These are phyloP conservation scores for Ligustrum vulgare DNA, from an alignment of 257 asterid genomes.

Conservation along the genomic window DNA sequence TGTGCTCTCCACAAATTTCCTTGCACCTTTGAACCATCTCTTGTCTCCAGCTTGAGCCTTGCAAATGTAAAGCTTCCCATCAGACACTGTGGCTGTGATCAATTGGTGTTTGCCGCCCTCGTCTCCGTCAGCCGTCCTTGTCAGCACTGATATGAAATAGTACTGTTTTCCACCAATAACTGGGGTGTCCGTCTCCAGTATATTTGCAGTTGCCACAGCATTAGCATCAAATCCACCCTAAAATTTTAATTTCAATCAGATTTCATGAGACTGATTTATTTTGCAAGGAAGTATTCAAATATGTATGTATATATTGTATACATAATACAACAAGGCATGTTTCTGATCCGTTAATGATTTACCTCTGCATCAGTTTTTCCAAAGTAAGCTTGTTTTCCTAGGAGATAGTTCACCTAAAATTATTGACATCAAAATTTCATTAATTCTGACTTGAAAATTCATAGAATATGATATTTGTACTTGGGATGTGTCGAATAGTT, in stretches of 20 bases:
- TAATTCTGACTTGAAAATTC: not conserved
- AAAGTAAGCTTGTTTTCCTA: constrained; percentile 76
- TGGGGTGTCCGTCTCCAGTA: constrained; percentile 43
- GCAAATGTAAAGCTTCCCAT: constrained; percentile 55
- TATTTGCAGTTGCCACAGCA: constrained; percentile 50
- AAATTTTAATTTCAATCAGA: not conserved
- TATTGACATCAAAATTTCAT: not conserved
- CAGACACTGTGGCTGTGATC: constrained; percentile 40
- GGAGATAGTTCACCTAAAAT: constrained; percentile 80
- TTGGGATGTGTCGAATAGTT: not conserved
- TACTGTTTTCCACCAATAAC: constrained; percentile 38
- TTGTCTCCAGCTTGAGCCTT: constrained; percentile 67
- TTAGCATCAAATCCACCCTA: constrained; percentile 57
- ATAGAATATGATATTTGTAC: not conserved
- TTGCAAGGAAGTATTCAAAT: not conserved
- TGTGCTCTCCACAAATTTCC: constrained; percentile 46
- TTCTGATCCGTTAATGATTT: constrained; percentile 9
- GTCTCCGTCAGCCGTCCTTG: constrained; percentile 61
- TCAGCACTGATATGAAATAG: constrained; percentile 39
- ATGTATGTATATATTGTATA: too few relatives aligned
- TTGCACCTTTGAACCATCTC: constrained; percentile 67
- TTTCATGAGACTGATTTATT: not conserved
- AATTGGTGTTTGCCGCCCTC: constrained; percentile 61
- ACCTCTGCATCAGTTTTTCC: constrained; percentile 94
- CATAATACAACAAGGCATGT: not conserved